Evolutionary conservation across 1,284 basidiomycete species (phyloP), one percentile per base, ranked within the genome.

Genomic region (Earliella scabrosa): DNA sequence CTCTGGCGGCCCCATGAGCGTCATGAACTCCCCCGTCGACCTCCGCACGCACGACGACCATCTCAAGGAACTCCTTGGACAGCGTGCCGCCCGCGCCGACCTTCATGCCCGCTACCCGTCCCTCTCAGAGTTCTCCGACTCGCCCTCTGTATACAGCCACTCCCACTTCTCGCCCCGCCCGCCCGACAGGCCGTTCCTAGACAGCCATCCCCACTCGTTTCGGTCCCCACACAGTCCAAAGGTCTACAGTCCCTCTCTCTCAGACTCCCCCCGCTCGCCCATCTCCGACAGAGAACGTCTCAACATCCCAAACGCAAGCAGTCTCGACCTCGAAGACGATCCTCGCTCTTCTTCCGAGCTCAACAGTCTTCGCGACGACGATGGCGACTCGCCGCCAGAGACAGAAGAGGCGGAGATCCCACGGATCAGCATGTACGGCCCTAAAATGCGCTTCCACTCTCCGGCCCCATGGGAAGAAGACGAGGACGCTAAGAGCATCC

Each of bases 401-500:
- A 59, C 66, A 29, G 68, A 75, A 21, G 76, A 80, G 32, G 62
- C 71, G 51, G 71, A 78, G 53, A 50, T 64, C 14, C 60, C 77
- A 57, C 78, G 85, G 52, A 82, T 90, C 71, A 90, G 87, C 65
- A 74, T 86, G 50, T 82, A 88, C 39, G 90, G 90, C 16, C 90
- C 90, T 26, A 90, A 85, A 69, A 88, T 92, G 81, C 83, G 86
- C 45, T 84, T 91, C 67, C 88, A 91, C 71, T 87, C 88, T 56
- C 85, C 80, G 26, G 87, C 90, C 23, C 90, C 90, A 40, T 92
- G 90, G 90, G 90, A 92, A 72, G 74, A 81, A 45, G 86, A 83
- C 47, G 80, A 77, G 21, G 45, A 72, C 16, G 58, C 78, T 80
- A 81, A 63, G 80, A 77, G 29, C 80, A 81, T 39, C 48, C 9